These are phyloP conservation scores for Nephromyces sp. DNA, from an alignment of 169 alveolate species.

Conservation along the genomic window DNA sequence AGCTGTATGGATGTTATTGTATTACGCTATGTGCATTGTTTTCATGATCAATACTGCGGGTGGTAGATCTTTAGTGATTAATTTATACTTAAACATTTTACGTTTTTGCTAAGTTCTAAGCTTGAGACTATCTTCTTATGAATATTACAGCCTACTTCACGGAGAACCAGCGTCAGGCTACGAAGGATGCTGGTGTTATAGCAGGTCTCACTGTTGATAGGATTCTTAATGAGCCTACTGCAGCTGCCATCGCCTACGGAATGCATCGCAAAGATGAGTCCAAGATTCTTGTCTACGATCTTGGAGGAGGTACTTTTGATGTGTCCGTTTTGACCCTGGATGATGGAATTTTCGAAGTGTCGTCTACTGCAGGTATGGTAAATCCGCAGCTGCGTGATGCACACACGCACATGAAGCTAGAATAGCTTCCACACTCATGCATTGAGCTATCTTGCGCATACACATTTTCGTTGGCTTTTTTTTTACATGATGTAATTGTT, in stretches of 20 bases:
- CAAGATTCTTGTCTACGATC: constrained; percentile 86
- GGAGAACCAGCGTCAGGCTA: constrained; percentile 93
- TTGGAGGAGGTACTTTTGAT: constrained; percentile 97
- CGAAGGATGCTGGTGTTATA: constrained; percentile 94
- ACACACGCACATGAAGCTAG: too few relatives aligned
- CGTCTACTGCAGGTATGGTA: constrained; percentile 84
- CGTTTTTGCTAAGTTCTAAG: too few relatives aligned
- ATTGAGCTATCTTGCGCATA: constrained; percentile 72
- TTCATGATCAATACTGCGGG: too few relatives aligned
- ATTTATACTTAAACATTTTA: too few relatives aligned
- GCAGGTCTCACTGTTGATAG: constrained; percentile 91
- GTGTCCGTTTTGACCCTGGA: constrained; percentile 88
- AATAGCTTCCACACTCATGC: constrained; percentile 79
- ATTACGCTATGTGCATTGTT: too few relatives aligned
- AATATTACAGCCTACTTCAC: constrained; percentile 80
- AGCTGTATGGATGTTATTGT: too few relatives aligned
- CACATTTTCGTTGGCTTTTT: too few relatives aligned
- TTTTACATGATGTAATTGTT: too few relatives aligned
- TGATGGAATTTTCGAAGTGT: constrained; percentile 90
- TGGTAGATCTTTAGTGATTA: too few relatives aligned
- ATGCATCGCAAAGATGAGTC: constrained; percentile 76
- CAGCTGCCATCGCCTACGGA: constrained; percentile 98
- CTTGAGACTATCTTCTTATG: too few relatives aligned
- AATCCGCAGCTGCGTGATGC: constrained; percentile 75
- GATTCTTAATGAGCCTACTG: constrained; percentile 96